phyloP scores from a whole-genome alignment of 192 early-diverging fungal species.

The Rhizoclosmatium globosum region DNA sequence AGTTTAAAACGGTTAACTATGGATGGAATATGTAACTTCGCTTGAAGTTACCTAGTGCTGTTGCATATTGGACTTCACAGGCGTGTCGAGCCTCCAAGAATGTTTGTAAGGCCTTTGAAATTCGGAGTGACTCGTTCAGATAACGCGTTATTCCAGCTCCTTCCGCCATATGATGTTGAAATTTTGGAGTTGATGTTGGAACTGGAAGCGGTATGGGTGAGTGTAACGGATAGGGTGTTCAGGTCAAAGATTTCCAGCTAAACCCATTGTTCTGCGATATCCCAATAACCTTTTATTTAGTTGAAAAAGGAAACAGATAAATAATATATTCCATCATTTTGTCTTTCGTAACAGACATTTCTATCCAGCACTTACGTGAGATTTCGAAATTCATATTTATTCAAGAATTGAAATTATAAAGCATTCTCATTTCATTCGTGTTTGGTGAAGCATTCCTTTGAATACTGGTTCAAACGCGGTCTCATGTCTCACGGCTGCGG shows the following conservation, averaged over 20 bases:
- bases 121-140: constrained; percentile 46
- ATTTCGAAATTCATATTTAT: too few species aligned
- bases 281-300: too few species aligned
- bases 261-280: too few species aligned
- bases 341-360: too few species aligned
- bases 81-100: constrained; percentile 42
- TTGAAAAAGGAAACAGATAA: too few species aligned
- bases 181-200: not conserved
- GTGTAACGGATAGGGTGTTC: too few species aligned
- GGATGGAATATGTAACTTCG: not conserved
- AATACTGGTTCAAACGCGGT: constrained; percentile 18
- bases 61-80: constrained; percentile 52
- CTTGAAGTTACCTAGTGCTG: constrained; percentile 39
- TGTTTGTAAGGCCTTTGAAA: constrained; percentile 44
- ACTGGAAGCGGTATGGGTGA: not conserved
- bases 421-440: not conserved
- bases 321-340: too few species aligned
- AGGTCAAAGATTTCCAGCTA: too few species aligned
- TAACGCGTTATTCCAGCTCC: constrained; percentile 32
- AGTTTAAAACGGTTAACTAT: not conserved
- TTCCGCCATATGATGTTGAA: constrained; percentile 11
- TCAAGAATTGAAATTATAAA: too few species aligned
- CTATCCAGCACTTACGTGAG: too few species aligned
- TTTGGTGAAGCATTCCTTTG: constrained; percentile 26
- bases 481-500: not conserved